Evolutionary conservation across 305 asterid species (phyloP).

Genomic region (Solanum hybrid): DNA sequence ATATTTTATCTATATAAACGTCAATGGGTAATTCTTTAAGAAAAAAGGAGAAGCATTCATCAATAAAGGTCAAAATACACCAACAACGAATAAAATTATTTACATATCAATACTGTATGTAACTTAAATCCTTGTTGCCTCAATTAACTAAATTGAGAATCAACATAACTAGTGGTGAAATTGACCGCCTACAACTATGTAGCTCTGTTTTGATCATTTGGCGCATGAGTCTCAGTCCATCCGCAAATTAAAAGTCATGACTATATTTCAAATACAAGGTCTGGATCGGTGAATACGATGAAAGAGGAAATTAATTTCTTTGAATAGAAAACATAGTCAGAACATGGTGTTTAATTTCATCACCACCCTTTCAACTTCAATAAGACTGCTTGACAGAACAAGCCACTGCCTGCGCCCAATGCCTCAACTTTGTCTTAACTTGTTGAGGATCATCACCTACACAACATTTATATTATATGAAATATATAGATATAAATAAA

Average conservation of each 20-base stretch:
- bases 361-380: conserved; percentile 6
- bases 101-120: background rate
- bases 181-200: background rate
- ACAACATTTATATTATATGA: background rate
- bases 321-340: background rate
- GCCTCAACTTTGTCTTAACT: conserved; percentile 65
- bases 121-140: background rate
- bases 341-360: background rate
- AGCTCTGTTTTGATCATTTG: background rate
- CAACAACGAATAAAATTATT: background rate
- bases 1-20: background rate
- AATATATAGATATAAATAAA: too few species aligned
- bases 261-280: background rate
- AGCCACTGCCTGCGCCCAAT: conserved; percentile 78
- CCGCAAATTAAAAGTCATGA: background rate
- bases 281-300: background rate
- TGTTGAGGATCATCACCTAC: conserved; percentile 69
- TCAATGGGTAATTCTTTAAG: background rate
- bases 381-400: conserved; percentile 63
- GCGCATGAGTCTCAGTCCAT: background rate
- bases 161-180: background rate
- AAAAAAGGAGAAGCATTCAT: background rate
- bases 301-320: background rate
- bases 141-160: background rate
- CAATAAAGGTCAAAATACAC: background rate